These are phyloP conservation scores for Madurella mycetomatis DNA, from an alignment of 2,329 filamentous ascomycete genomes.

Conservation along the genomic window DNA sequence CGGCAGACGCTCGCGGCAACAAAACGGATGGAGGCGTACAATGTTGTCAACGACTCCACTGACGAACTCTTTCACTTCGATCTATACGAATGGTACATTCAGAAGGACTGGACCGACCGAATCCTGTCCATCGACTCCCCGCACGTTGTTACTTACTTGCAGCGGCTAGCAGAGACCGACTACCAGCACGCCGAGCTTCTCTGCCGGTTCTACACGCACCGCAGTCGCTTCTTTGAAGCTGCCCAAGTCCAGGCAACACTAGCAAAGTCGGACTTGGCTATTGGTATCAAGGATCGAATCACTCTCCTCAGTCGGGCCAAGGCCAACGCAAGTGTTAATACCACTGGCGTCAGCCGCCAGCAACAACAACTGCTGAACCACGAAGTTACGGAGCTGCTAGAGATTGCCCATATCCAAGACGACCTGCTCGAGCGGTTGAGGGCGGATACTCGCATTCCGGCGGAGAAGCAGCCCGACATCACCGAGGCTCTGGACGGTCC, in stretches of 20 bases:
- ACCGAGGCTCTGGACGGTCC: slow-evolving; percentile 68
- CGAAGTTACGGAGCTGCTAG: slow-evolving; percentile 78
- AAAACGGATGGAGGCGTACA: slow-evolving; percentile 82
- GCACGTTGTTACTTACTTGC: slow-evolving; percentile 81
- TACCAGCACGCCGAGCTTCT: slow-evolving; percentile 81
- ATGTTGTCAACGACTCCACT: slow-evolving; percentile 78
- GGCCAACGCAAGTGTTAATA: slow-evolving; percentile 83
- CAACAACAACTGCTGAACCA: slow-evolving; percentile 81
- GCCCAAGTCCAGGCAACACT: slow-evolving; percentile 81
- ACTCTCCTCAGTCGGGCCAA: slow-evolving; percentile 86
- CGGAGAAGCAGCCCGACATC: slow-evolving; percentile 60
- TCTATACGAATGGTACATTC: slow-evolving; percentile 97
- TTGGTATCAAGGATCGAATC: slow-evolving; percentile 81
- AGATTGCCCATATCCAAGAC: slow-evolving; percentile 92
- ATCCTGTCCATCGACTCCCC: slow-evolving; percentile 79
- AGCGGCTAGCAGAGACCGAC: slow-evolving; percentile 67
- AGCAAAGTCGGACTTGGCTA: slow-evolving; percentile 73
- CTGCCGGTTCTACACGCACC: slow-evolving; percentile 87
- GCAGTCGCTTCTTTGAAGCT: slow-evolving; percentile 77
- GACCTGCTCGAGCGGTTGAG: slow-evolving; percentile 77
- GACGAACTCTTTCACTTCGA: slow-evolving; percentile 95
- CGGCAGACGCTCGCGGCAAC: slow-evolving; percentile 70
- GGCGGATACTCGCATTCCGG: slow-evolving; percentile 64
- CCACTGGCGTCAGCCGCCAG: slow-evolving; percentile 70
- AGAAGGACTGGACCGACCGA: slow-evolving; percentile 77